phyloP scores from a whole-genome alignment of 805 yeast genomes.

The Yamadazyma sp. region DNA sequence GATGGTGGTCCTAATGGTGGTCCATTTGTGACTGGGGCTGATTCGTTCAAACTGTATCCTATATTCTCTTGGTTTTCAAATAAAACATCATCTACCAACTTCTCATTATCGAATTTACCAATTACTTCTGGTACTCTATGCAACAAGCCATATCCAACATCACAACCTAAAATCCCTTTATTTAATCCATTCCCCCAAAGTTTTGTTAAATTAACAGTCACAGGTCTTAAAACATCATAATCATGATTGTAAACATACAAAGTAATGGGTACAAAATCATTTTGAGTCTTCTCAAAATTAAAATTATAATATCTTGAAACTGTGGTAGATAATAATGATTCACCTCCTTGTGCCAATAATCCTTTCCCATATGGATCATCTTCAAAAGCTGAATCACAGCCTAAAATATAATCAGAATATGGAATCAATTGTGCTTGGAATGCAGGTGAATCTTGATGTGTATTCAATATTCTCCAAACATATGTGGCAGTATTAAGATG shows the following conservation, averaged over 20 bases:
- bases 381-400: slow-evolving; percentile 53
- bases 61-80: slow-evolving; percentile 25
- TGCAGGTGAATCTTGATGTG: slow-evolving; percentile 78
- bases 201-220: slow-evolving; percentile 63
- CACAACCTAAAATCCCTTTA: slow-evolving; percentile 83
- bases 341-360: slow-evolving; percentile 81
- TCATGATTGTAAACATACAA: slow-evolving; percentile 79
- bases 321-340: slow-evolving; percentile 67
- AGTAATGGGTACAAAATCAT: slow-evolving; percentile 38
- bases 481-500: slow-evolving; percentile 72
- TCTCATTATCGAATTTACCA: slow-evolving; percentile 43
- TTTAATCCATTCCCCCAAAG: slow-evolving; percentile 66
- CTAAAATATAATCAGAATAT: slow-evolving; percentile 83
- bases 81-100: slow-evolving; percentile 30
- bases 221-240: slow-evolving; percentile 81
- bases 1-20: slow-evolving; percentile 5
- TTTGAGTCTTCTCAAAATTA: slow-evolving; percentile 28
- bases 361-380: slow-evolving; percentile 61
- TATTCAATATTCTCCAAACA: slow-evolving; percentile 81
- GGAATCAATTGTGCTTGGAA: slow-evolving; percentile 78
- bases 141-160: slow-evolving; percentile 88
- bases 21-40: slow-evolving; percentile 8
- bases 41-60: slow-evolving; percentile 14
- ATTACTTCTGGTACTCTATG: slow-evolving; percentile 78
- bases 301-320: slow-evolving; percentile 56